Evolutionary conservation across 2,329 filamentous ascomycete species (phyloP), one percentile per base, ranked within the genome.

Genomic region (Clarireedia paspali): DNA sequence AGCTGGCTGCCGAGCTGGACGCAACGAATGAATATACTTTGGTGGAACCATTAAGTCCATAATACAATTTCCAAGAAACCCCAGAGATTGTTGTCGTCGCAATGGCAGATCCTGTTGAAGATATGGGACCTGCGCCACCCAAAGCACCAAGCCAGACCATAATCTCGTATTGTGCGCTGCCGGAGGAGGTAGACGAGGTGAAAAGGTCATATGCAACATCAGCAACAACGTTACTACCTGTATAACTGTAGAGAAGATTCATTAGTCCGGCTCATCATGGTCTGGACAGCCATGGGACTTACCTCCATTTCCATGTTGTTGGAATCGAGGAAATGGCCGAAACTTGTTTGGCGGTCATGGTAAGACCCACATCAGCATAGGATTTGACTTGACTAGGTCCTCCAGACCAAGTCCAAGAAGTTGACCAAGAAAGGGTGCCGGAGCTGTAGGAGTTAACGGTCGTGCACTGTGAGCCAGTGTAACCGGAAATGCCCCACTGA

Each of bases 141-240:
- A 83, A 69, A 30, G 78, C 79, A 3, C 71, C 75, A 26, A 81
- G 70, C 83, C 83, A 87, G 61, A 87, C 75, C 83, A 87, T 87
- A 63, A 86, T 73, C 69, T 86, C 83, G 64, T 81, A 84, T 62
- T 80, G 72, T n/a, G 74, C 66, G 44, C 72, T 74, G 30, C 70
- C 69, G 1, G 78, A 73, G 17, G 72, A 72, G 44, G 76, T 73
- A 27, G 68, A 65, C 6, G 72, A 71, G 15, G 81, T 81, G 70
- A 85, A 85, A 50, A 85, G 68, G 66, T 85, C 81, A 64, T 83
- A 85, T 14, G 81, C 74, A 15, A 86, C 82, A 63, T 85, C 76
- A 52, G 80, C 79, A 36, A 80, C 71, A 49, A 83, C 67, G 54
- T 71, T 66, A 50, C 68, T 71, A 57, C 75, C 77, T 30, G 72